Evolutionary conservation across 257 asterid species (phyloP), one percentile per base, ranked within the genome.

Genomic region (Thymus quinquecostatus): DNA sequence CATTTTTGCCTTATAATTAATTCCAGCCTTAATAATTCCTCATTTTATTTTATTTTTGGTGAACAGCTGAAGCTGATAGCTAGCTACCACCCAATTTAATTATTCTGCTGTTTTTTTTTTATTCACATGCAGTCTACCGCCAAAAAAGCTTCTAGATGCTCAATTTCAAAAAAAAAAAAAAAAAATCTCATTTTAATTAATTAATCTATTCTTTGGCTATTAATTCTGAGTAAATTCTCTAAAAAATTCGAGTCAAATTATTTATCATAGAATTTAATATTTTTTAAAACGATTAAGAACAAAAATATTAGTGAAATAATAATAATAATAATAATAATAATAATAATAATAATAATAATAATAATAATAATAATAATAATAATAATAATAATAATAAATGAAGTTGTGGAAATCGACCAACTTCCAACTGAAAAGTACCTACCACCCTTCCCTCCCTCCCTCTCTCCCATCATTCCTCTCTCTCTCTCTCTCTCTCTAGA

Each of bases 341-440:
- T 21, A 21, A 21, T 21, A 21, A 21, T 21, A 21, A 21, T 21
- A 21, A 21, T 21, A 21, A 21, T 21, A 48, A 56, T 44, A 38
- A 6, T 6, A 38, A 6, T 38, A 38, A 38, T 38, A 38, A 38
- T 38, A 38, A 38, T 38, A 2, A 38, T 2, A 2, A 38, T 38
- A 6, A 38, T 38, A 38, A 38, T 38, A 38, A 38, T 2, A 6
- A 44, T 33, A 7, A 68, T 53, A 14, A 53, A 53, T 68, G 73
- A 38, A 40, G 33, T 3, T 30, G 69, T 29, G 69, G 66, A 64
- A 83, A 79, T 77, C 33, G 86, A 66, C 80, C 83, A 78, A 77
- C 81, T 68, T 66, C 87, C 88, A 83, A 85, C 90, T 47, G 83
- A 75, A 80, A 82, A 75, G 78, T 48, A 80, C 88, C 83, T 66